A percentile compares a stretch with the other conserved stretches of the same genome.
phyloP scores from a whole-genome alignment of 1,139 yeast genomes.

The Citeromyces siamensis region DNA sequence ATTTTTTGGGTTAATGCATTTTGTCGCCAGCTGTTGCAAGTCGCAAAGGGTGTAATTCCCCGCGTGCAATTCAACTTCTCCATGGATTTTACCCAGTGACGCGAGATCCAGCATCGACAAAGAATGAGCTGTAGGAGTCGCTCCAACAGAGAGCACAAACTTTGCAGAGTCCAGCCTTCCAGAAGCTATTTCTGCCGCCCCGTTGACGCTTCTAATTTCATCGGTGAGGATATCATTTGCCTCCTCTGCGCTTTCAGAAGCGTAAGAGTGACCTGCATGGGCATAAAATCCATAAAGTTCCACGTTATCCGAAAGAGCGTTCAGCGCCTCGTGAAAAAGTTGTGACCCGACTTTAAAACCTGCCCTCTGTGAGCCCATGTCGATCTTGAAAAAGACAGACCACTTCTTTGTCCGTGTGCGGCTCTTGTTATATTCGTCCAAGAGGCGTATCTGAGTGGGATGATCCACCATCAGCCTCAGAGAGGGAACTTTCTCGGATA shows the following conservation, averaged over 20 bases:
- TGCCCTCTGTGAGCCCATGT: constrained; percentile 55
- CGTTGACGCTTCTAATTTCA: constrained; percentile 44
- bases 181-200: constrained; percentile 34
- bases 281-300: constrained; percentile 58
- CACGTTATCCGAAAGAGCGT: constrained; percentile 20
- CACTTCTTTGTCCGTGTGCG: constrained; percentile 24
- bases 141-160: constrained; percentile 52
- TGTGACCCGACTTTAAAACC: constrained; percentile 31
- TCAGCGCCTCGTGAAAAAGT: constrained; percentile 18
- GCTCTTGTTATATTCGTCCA: constrained; percentile 24
- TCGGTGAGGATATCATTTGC: constrained; percentile 36
- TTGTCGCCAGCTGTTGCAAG: constrained; percentile 63
- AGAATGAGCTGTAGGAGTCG: constrained; percentile 74
- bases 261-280: constrained; percentile 72
- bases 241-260: constrained; percentile 28
- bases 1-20: constrained; percentile 31
- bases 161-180: constrained; percentile 16
- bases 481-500: constrained; percentile 27
- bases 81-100: constrained; percentile 20
- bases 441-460: constrained; percentile 36
- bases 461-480: constrained; percentile 55
- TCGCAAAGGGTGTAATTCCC: constrained; percentile 71
- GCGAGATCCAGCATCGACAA: constrained; percentile 20
- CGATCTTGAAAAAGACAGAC: constrained; percentile 45
- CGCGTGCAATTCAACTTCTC: constrained; percentile 59